These are phyloP conservation scores for Diaporthe sp. DNA, from an alignment of 2,329 filamentous ascomycete genomes.

Conservation along the genomic window DNA sequence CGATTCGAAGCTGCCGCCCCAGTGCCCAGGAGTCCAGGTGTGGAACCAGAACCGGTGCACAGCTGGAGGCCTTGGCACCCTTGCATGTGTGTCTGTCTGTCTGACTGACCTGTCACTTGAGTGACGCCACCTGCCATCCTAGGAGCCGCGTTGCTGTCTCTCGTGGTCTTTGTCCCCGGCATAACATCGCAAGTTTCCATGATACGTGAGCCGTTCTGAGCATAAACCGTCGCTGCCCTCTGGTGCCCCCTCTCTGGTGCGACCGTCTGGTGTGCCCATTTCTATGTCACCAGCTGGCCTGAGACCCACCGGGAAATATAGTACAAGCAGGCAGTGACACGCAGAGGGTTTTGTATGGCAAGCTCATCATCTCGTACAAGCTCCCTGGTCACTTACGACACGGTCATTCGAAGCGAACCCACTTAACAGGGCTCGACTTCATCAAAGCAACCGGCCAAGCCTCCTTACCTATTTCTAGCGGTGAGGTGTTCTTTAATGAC, in stretches of 20 bases:
- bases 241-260: background rate
- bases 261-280: slow-evolving; percentile 8
- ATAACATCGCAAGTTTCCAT: slow-evolving; percentile 14
- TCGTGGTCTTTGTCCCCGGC: background rate
- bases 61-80: slow-evolving; percentile 19
- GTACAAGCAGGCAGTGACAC: slow-evolving; percentile 16
- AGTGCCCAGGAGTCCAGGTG: slow-evolving; percentile 1
- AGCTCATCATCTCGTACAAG: slow-evolving; percentile 24
- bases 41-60: background rate
- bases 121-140: slow-evolving; percentile 20
- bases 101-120: slow-evolving; percentile 28
- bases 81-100: slow-evolving; percentile 8
- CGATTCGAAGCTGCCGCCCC: slow-evolving; percentile 5
- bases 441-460: slow-evolving; percentile 30
- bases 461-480: slow-evolving; percentile 20
- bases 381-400: slow-evolving; percentile 31
- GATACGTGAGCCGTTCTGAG: slow-evolving; percentile 27
- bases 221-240: background rate
- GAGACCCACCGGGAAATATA: slow-evolving; percentile 17
- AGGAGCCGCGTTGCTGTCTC: background rate
- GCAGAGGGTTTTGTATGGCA: slow-evolving; percentile 30
- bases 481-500: slow-evolving; percentile 22
- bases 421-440: slow-evolving; percentile 29
- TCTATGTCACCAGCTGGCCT: slow-evolving; percentile 12
- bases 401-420: slow-evolving; percentile 31